Base-by-base conservation (phyloP, 2,329 filamentous ascomycete genomes). In the Fusarium marasasianum region DNA sequence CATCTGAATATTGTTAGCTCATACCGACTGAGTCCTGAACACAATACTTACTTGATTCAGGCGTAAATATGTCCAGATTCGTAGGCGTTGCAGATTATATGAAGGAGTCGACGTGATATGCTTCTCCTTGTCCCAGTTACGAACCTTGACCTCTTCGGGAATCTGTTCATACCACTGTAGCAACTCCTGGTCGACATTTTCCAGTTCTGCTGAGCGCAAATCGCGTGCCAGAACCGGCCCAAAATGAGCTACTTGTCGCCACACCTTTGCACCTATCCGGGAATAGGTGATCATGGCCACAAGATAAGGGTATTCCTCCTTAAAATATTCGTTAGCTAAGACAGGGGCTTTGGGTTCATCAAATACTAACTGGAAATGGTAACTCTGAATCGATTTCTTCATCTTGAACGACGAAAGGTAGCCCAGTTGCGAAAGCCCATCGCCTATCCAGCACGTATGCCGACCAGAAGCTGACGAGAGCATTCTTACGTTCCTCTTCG, bases 351-450 rank as follows among this genome's bases (percentile, higher is more conserved):
- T 41, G 44, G 51, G 35, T 7, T 17, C 14, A 3, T 45, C 13
- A 15, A 24, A 2, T 15, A 82, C 88, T 84, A 84, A 97, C 94
- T 35, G 95, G 95, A 77, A 93, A 91, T 5, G 94, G 94, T 29
- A 98, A 83, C 58, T 89, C 88, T 1, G 92, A 90, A 78, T 98
- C 95, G 69, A 98, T 94, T 79, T 97, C 94, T 22, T 93, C 89
- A 78, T 98, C 95, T 74, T 96, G 92, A 41, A 97, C 86, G 6
- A 93, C 92, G 83, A 94, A 97, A 1, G 95, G 95, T 81, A 98
- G 88, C 1, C 95, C 95, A 0, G 94, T 95, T n/a, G 92, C 93
- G 76, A 98, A 94, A 72, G 93, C 94, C 94, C 94, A 98, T 57
- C 95, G 88, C 44, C 94, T 88, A 80, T 98, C 95, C 44, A 98